Base-by-base conservation (phyloP, 805 yeast species). In the Blastobotrys terrestris region DNA sequence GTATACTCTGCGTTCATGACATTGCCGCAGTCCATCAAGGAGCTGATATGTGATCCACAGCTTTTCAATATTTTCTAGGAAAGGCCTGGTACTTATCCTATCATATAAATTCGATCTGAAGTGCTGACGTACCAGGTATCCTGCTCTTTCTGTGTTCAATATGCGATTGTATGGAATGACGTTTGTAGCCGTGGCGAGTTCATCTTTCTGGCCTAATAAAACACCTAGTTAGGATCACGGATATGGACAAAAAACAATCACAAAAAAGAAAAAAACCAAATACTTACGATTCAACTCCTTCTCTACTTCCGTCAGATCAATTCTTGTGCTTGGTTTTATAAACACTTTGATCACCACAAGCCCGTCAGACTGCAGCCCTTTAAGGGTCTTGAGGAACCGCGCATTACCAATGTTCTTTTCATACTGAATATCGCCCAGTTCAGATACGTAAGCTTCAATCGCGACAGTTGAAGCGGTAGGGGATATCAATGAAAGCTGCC, bases 381-480 rank as follows among this genome's bases (percentile, higher is more conserved):
- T 82, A 58, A 91, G 82, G 1, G 97, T 85, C 67, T 90, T 91
- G 53, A 92, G 75, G 67, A 91, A 91, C 50, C 96, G 76, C 7
- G 95, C 83, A 46, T 90, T 82, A 53, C 90, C 89, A 46, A 90
- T 69, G 44, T 86, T 84, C 51, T 83, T 80, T 1, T 84, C 75
- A 64, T 88, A 92, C 60, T 87, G 92, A 41, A 86, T 75, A 55
- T 83, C 81, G 20, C 81, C 82, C 8, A 92, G 73, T 44, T 87
- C 88, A 62, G 90, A 90, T 26, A 92, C 79, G 60, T 91, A 92
- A 0, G 97, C 91, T 19, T 92, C 89, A 1, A 90, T 77, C 4
- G 95, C 96, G 61, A 92, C 87, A 1, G 97, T 87, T 2, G 95
- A 90, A 1, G 96, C 89, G 2, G 95, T 83, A 11, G 96, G 97